Percentiles rank a stretch among this genome's conserved stretches.
These are phyloP conservation scores for Gnomoniopsis sp. DNA, from an alignment of 2,329 filamentous ascomycete species.

Conservation along the genomic window DNA sequence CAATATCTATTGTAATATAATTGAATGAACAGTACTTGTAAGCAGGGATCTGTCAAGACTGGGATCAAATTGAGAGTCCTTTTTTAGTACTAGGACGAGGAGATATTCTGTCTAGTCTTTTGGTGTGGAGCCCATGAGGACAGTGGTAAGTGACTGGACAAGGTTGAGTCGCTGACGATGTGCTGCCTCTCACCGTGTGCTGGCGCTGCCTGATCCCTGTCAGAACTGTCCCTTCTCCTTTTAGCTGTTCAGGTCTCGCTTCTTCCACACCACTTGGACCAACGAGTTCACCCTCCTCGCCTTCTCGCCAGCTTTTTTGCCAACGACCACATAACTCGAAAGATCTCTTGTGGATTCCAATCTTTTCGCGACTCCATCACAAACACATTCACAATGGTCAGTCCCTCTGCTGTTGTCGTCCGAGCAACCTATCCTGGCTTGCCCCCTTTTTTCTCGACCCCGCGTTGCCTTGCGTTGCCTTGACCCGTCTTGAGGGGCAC, in stretches of 20 bases:
- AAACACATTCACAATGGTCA: slow-evolving; percentile 15
- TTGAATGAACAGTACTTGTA: too few relatives aligned
- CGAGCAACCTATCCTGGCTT: background rate
- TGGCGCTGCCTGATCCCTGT: slow-evolving; percentile 1
- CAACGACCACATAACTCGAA: background rate
- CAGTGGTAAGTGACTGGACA: background rate
- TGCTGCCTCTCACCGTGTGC: too few relatives aligned
- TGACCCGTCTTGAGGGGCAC: slow-evolving; percentile 13
- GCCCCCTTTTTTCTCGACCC: slow-evolving; percentile 9
- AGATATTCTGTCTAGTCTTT: background rate
- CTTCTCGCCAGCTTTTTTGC: slow-evolving; percentile 7
- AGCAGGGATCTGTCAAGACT: too few relatives aligned
- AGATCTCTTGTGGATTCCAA: background rate
- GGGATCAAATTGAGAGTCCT: too few relatives aligned
- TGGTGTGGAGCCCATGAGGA: background rate
- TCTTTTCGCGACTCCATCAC: background rate
- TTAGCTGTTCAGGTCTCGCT: slow-evolving; percentile 15
- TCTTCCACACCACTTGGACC: slow-evolving; percentile 7
- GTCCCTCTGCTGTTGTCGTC: background rate
- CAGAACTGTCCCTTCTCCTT: slow-evolving; percentile 12
- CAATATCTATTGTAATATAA: too few relatives aligned
- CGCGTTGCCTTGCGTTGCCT: slow-evolving; percentile 5
- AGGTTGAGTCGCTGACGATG: too few relatives aligned
- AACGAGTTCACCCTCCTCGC: slow-evolving; percentile 5
- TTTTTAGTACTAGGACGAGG: too few relatives aligned